Evolutionary conservation across 148 eudicot species (phyloP).

Genomic region (Arbutus unedo): DNA sequence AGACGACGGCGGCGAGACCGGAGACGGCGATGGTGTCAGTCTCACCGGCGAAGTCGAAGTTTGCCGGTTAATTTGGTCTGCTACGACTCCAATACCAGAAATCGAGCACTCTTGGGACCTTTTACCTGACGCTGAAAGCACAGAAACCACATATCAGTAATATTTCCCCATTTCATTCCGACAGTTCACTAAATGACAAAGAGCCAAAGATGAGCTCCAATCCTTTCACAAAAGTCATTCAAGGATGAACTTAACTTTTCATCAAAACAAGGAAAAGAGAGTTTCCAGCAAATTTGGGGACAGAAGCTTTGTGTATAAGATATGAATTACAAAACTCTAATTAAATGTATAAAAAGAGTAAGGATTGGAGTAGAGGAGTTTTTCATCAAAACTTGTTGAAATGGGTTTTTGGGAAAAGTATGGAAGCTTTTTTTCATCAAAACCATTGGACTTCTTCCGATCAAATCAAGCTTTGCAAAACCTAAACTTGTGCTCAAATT

Average conservation of each 20-base stretch:
- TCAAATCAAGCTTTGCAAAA: not conserved
- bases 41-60: conserved; percentile 4
- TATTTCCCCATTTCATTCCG: too few species aligned
- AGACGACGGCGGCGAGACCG: conserved; percentile 82
- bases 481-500: not conserved
- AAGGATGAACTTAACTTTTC: too few species aligned
- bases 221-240: not conserved
- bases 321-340: not conserved
- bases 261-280: not conserved
- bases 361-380: not conserved
- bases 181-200: not conserved
- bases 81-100: conserved; percentile 9
- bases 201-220: not conserved
- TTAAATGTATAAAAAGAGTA: not conserved
- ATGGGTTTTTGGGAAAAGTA: not conserved
- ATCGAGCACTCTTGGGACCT: conserved; percentile 72
- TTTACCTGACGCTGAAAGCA: conserved; percentile 61
- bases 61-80: not conserved
- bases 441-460: not conserved
- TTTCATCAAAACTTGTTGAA: not conserved
- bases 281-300: not conserved
- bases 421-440: not conserved
- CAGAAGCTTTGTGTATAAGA: not conserved
- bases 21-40: conserved; percentile 33
- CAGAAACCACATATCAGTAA: not conserved